Evolutionary conservation across 805 yeast species (phyloP).

Genomic region (Ogataea dorogensis): DNA sequence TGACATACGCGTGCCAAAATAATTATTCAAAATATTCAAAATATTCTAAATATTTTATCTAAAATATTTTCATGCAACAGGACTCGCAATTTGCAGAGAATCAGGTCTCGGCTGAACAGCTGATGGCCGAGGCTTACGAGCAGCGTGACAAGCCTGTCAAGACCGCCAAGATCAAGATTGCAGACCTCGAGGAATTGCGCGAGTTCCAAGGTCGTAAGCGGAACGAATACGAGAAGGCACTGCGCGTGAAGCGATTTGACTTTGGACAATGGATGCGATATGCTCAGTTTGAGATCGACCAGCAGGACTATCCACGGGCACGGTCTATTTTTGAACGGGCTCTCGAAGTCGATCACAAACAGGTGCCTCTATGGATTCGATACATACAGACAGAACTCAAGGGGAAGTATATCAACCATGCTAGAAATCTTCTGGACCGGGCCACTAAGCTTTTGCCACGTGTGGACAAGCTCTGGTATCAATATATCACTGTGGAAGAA

Average conservation of each 20-base stretch:
- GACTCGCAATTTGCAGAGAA: constrained; percentile 37
- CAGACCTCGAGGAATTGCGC: constrained; percentile 76
- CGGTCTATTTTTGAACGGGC: constrained; percentile 89
- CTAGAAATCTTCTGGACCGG: constrained; percentile 78
- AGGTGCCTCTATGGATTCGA: constrained; percentile 82
- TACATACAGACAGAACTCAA: constrained; percentile 79
- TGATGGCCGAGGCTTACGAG: constrained; percentile 61
- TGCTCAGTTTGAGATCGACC: constrained; percentile 83
- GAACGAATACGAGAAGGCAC: constrained; percentile 80
- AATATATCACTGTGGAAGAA: constrained; percentile 81
- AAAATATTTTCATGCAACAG: constrained; percentile 6
- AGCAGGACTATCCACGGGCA: constrained; percentile 74
- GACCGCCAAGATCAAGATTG: constrained; percentile 47
- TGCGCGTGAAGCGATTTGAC: constrained; percentile 79
- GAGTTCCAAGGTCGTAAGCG: constrained; percentile 77
- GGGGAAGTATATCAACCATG: constrained; percentile 76
- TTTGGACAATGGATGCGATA: constrained; percentile 89
- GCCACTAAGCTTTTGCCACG: constrained; percentile 74
- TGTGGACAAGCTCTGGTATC: constrained; percentile 83
- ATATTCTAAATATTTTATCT: not conserved
- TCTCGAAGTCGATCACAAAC: constrained; percentile 67
- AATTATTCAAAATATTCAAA: constrained; percentile 1
- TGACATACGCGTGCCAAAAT: constrained; percentile 9
- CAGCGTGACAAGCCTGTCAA: constrained; percentile 40
- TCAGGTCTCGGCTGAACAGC: constrained; percentile 65